These are phyloP conservation scores for Chlorella sp. DNA, from an alignment of 139 green algal genomes.

Conservation along the genomic window DNA sequence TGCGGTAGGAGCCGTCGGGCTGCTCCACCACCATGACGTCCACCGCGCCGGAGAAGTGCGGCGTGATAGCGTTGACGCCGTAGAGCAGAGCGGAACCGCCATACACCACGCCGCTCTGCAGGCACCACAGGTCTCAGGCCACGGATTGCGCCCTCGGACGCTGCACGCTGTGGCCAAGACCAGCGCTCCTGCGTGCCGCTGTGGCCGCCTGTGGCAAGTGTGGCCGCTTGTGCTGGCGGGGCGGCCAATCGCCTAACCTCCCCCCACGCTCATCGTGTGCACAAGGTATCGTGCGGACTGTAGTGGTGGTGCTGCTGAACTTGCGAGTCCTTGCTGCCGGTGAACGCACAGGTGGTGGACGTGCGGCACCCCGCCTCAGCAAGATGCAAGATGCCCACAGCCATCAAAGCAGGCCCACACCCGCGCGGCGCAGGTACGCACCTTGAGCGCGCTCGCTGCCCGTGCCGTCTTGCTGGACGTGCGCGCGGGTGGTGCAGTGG, in stretches of 20 bases:
- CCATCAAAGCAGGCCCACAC: not conserved
- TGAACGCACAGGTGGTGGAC: too few relatives aligned
- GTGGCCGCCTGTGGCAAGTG: not conserved
- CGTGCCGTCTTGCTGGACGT: not conserved
- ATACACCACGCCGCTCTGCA: constrained; percentile 50
- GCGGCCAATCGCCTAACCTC: not conserved
- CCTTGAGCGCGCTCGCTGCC: not conserved
- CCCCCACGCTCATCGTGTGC: not conserved
- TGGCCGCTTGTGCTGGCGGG: not conserved
- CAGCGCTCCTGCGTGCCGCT: not conserved
- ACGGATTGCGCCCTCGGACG: too few relatives aligned
- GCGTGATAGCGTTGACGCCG: constrained; percentile 54
- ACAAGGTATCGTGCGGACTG: not conserved
- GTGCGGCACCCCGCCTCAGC: not conserved
- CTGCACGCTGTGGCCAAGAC: too few relatives aligned
- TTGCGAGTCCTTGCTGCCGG: too few relatives aligned
- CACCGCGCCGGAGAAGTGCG: constrained; percentile 79
- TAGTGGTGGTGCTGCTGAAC: too few relatives aligned
- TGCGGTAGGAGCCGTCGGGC: constrained; percentile 71
- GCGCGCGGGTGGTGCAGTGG: too few relatives aligned
- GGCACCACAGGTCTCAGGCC: too few relatives aligned
- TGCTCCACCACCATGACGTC: constrained; percentile 88
- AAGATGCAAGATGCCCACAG: not conserved
- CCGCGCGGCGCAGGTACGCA: not conserved
- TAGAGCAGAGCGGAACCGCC: constrained; percentile 45